These are phyloP conservation scores for Myochromella boudieri DNA, from an alignment of 768 basidiomycete genomes.

Conservation along the genomic window DNA sequence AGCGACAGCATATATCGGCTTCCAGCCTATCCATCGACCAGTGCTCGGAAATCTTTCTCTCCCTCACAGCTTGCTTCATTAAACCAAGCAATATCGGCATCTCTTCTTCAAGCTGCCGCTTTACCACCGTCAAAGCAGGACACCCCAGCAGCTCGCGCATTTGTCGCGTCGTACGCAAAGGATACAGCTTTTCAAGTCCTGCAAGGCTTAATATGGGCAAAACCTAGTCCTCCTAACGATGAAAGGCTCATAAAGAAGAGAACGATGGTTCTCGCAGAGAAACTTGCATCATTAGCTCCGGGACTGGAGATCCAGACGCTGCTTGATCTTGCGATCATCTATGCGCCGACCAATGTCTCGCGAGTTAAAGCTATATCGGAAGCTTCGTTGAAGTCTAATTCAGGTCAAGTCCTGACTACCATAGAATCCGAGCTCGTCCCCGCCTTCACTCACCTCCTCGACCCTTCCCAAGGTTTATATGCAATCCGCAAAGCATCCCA, in stretches of 20 bases:
- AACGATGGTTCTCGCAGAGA: constrained; percentile 57
- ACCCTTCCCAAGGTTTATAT: constrained; percentile 53
- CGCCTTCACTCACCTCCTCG: constrained; percentile 53
- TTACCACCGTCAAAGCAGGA: constrained; percentile 50
- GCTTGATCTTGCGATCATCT: constrained; percentile 63
- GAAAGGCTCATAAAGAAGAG: constrained; percentile 48
- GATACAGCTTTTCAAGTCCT: constrained; percentile 55
- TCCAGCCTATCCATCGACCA: constrained; percentile 55
- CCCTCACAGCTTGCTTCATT: constrained; percentile 52
- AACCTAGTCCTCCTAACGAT: constrained; percentile 28
- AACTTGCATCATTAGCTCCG: constrained; percentile 35
- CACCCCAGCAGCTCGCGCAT: constrained; percentile 41
- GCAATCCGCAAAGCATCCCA: constrained; percentile 62
- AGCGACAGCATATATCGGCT: constrained; percentile 25
- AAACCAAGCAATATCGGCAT: constrained; percentile 44
- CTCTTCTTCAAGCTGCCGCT: constrained; percentile 46
- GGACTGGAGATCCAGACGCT: constrained; percentile 54
- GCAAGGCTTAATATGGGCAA: constrained; percentile 60
- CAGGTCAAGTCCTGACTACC: constrained; percentile 29
- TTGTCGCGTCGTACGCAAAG: constrained; percentile 57
- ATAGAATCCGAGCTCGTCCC: constrained; percentile 51
- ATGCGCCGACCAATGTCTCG: constrained; percentile 41
- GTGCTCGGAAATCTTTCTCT: constrained; percentile 46
- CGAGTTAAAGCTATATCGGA: constrained; percentile 46
- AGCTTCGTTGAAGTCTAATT: constrained; percentile 32